Evolutionary conservation across 306 rosid species (phyloP).

Genomic region (Corylus americana): DNA sequence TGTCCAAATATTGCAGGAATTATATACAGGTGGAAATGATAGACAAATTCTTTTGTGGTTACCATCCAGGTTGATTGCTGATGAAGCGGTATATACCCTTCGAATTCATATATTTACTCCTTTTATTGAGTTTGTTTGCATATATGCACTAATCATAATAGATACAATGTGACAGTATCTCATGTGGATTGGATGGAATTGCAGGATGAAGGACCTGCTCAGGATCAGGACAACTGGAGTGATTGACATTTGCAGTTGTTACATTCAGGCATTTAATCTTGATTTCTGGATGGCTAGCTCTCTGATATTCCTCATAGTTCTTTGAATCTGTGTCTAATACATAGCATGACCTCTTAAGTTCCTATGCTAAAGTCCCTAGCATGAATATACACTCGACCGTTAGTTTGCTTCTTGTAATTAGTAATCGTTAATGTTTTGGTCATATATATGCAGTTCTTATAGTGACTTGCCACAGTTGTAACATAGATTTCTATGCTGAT

Average conservation of each 20-base stretch:
- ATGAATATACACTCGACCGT: slow-evolving; percentile 8
- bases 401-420: not conserved
- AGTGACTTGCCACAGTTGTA: slow-evolving; percentile 14
- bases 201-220: slow-evolving; percentile 55
- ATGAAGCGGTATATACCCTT: slow-evolving; percentile 56
- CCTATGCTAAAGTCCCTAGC: slow-evolving; percentile 2
- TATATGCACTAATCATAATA: not conserved
- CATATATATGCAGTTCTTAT: slow-evolving; percentile 13
- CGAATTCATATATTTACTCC: not conserved
- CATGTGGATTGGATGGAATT: slow-evolving; percentile 39
- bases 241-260: slow-evolving; percentile 38
- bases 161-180: slow-evolving; percentile 21
- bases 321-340: not conserved
- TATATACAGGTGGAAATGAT: slow-evolving; percentile 92
- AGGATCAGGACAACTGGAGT: slow-evolving; percentile 86
- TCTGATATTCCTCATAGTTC: not conserved
- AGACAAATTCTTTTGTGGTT: slow-evolving; percentile 92
- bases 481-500: slow-evolving; percentile 16
- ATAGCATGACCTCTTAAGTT: not conserved
- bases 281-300: not conserved
- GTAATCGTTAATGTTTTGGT: not conserved
- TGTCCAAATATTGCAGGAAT: slow-evolving; percentile 52
- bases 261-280: not conserved
- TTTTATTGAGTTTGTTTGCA: slow-evolving; percentile 12
- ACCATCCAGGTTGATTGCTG: slow-evolving; percentile 49